A percentile compares a stretch with the other conserved stretches of the same genome.
These are phyloP conservation scores for Arctium minus DNA, from an alignment of 129 eudicot species.

Conservation along the genomic window DNA sequence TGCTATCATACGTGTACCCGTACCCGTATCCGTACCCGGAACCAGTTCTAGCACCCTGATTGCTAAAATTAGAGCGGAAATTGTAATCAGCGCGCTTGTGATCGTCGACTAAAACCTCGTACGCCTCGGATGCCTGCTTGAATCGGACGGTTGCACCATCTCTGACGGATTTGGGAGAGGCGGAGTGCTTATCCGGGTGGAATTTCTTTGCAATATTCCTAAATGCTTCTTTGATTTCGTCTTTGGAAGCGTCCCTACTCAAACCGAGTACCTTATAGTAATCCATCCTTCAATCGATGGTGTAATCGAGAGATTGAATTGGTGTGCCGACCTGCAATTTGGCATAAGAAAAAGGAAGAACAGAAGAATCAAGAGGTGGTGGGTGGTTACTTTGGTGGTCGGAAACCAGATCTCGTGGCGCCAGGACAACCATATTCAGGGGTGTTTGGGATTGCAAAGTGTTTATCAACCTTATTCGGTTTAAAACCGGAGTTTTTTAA, in stretches of 20 bases:
- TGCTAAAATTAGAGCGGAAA: conserved; percentile 18
- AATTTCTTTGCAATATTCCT: conserved; percentile 65
- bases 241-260: conserved; percentile 54
- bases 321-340: background rate
- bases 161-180: conserved; percentile 47
- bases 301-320: background rate
- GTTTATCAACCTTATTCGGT: too few species aligned
- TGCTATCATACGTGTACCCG: conserved; percentile 31
- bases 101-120: conserved; percentile 78
- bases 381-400: conserved; percentile 15
- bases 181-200: conserved; percentile 88
- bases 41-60: background rate
- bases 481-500: too few species aligned
- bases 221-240: conserved; percentile 82
- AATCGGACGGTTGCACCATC: conserved; percentile 71
- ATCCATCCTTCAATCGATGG: conserved; percentile 29
- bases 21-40: conserved; percentile 36
- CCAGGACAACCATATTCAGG: background rate
- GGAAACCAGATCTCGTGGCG: conserved; percentile 24
- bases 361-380: background rate
- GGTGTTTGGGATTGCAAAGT: too few species aligned
- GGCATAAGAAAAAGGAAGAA: background rate
- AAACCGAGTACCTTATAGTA: conserved; percentile 64
- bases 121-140: conserved; percentile 90
- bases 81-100: conserved; percentile 78